These are phyloP conservation scores for Aureobasidium melanogenum DNA, from an alignment of 2,329 filamentous ascomycete species.

Conservation along the genomic window DNA sequence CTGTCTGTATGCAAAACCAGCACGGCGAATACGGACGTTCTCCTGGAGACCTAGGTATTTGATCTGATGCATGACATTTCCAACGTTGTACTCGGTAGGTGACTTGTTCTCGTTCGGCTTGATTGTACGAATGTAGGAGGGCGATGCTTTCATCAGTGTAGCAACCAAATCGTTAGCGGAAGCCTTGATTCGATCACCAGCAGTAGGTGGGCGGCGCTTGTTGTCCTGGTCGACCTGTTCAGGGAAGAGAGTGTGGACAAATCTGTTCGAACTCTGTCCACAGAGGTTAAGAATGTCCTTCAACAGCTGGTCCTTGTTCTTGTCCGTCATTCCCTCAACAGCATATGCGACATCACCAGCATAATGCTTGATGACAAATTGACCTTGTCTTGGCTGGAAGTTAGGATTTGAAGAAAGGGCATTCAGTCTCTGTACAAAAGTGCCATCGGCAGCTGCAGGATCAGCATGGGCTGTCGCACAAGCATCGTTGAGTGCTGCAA, in stretches of 20 bases:
- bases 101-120: conserved; percentile 99
- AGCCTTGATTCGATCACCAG: conserved; percentile 89
- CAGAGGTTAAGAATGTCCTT: conserved; percentile 90
- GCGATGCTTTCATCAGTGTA: conserved; percentile 93
- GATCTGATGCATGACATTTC: conserved; percentile 94
- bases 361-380: conserved; percentile 98
- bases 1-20: conserved; percentile 93
- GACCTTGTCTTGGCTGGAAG: conserved; percentile 83
- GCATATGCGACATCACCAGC: conserved; percentile 93
- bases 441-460: conserved; percentile 85
- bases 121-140: conserved; percentile 97
- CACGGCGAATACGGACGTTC: conserved; percentile 93
- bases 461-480: conserved; percentile 98
- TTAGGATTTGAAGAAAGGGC: conserved; percentile 81
- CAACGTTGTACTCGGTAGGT: conserved; percentile 79
- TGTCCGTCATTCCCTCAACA: conserved; percentile 95
- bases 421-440: conserved; percentile 88
- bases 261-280: conserved; percentile 71
- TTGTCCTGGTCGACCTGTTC: conserved; percentile 93
- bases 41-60: conserved; percentile 99
- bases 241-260: conserved; percentile 84
- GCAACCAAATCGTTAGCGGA: conserved; percentile 93
- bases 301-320: conserved; percentile 95
- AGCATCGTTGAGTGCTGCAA: conserved; percentile 93
- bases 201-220: conserved; percentile 84